Base-by-base conservation (phyloP, 2,329 filamentous ascomycete genomes). In the Aspergillus hiratsukae region DNA sequence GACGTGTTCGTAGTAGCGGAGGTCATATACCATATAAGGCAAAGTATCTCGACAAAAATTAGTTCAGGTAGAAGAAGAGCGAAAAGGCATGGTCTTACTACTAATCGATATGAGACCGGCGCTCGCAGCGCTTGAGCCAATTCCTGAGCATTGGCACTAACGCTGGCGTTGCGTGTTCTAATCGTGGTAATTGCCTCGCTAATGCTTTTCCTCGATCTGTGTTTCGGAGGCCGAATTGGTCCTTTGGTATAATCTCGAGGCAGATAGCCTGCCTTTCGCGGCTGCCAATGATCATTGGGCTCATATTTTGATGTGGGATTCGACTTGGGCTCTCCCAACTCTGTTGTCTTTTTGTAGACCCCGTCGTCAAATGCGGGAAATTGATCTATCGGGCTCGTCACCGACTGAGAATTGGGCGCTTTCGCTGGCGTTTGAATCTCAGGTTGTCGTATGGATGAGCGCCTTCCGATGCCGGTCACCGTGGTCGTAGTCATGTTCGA, bases 1-100 rank as follows among this genome's bases (percentile, higher is more conserved):
- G 94, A 97, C 2, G 94, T 97, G 72, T 97, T 99, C 60, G 94
- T 97, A 65, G 97, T 80, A 60, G 95, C 94, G 46, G 93, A 97
- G 25, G 92, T 96, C 72, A 89, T 83, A 79, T 97, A 99, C 94
- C 94, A 97, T 69, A 93, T 77, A 56, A 92, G 78, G 75, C 93
- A 97, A 50, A 97, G 86, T 51, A 83, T 76, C 93, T 97, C 74
- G 40, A 55, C n/a, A 53, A 68, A 63, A 64, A 58, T 65, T 50
- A 63, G 62, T 63, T 55, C 17, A 48, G 51, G 23, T 45, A 25
- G 28, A 21, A 51, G 3, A 31, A 50, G 11, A n/a, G 27, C 40
- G 37, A 25, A 29, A 55, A 55, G 50, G 58, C 28, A 52, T 55
- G 46, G 55, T 69, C 81, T 69, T 88, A 97, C 93, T 74, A 96